Evolutionary conservation across 2,329 filamentous ascomycete species (phyloP).

Genomic region (Atkinsonella texensis): DNA sequence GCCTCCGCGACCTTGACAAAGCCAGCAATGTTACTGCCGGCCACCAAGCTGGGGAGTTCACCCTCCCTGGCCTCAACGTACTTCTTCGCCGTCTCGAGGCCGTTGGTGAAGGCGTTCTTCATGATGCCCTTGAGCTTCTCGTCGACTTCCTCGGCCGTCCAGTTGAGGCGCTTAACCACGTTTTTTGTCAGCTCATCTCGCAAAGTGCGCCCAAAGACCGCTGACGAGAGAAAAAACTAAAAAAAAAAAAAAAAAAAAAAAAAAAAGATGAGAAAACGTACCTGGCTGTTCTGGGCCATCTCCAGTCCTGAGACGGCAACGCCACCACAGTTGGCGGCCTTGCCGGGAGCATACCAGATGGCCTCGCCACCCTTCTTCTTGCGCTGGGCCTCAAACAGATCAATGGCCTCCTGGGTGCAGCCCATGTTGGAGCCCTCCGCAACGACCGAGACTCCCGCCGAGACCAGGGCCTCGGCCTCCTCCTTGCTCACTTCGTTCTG

Average conservation of each 20-base stretch:
- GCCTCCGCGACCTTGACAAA: slow-evolving; percentile 92
- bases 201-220: no score
- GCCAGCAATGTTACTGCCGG: slow-evolving; percentile 92
- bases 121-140: slow-evolving; percentile 86
- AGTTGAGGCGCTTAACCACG: slow-evolving; percentile 52
- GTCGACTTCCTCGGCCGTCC: slow-evolving; percentile 86
- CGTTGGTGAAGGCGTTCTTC: slow-evolving; percentile 85
- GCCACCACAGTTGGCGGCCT: slow-evolving; percentile 95
- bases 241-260: background rate
- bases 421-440: slow-evolving; percentile 99
- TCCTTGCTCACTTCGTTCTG: slow-evolving; percentile 95
- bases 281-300: slow-evolving; percentile 91
- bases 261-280: slow-evolving; percentile 4
- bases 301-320: slow-evolving; percentile 95
- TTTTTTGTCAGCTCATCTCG: background rate
- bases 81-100: slow-evolving; percentile 77
- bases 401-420: slow-evolving; percentile 90
- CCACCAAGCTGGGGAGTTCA: slow-evolving; percentile 80
- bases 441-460: slow-evolving; percentile 67
- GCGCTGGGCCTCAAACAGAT: slow-evolving; percentile 74
- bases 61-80: slow-evolving; percentile 70
- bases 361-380: slow-evolving; percentile 54
- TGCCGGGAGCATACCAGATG: slow-evolving; percentile 94
- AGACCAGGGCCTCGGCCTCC: slow-evolving; percentile 74
- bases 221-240: background rate